Evolutionary conservation across 2,329 filamentous ascomycete species (phyloP).

Genomic region (Scopulariopsis brevicaulis): DNA sequence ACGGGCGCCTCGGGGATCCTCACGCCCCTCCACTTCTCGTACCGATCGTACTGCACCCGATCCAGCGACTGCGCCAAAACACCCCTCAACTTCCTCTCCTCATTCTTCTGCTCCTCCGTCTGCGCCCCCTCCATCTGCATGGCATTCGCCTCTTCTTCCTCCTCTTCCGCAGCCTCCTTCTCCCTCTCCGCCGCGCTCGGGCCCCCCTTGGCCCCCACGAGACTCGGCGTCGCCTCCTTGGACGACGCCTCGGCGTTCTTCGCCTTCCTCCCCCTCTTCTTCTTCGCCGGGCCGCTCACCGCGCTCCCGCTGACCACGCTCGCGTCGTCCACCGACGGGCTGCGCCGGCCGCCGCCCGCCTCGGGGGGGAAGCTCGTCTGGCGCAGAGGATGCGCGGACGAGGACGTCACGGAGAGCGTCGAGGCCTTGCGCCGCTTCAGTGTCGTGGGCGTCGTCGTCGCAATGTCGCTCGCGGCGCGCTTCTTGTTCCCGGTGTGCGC

Average conservation of each 20-base stretch:
- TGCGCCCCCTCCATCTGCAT: conserved; percentile 33
- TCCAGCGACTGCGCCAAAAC: conserved; percentile 57
- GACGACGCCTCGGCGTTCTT: conserved; percentile 30
- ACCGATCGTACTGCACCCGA: conserved; percentile 55
- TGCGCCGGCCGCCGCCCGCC: conserved; percentile 30
- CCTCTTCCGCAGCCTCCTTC: conserved; percentile 7
- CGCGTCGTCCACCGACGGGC: conserved; percentile 51
- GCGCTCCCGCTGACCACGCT: conserved; percentile 52
- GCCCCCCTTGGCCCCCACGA: conserved; percentile 33
- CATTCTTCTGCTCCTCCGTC: conserved; percentile 57
- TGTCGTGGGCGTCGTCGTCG: conserved; percentile 32
- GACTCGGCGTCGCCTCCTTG: conserved; percentile 30
- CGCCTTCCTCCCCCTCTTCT: conserved; percentile 52
- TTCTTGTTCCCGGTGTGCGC: conserved; percentile 43
- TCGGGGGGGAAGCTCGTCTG: conserved; percentile 73
- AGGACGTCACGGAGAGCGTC: conserved; percentile 41
- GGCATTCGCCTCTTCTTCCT: conserved; percentile 37
- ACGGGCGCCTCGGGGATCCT: conserved; percentile 60
- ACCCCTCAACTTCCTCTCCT: conserved; percentile 43
- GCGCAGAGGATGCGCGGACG: conserved; percentile 56
- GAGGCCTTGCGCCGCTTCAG: conserved; percentile 64
- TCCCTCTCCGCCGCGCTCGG: conserved; percentile 29
- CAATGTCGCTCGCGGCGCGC: conserved; percentile 42
- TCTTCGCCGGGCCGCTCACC: conserved; percentile 35
- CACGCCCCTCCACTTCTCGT: conserved; percentile 58